phyloP scores from a whole-genome alignment of 2,329 filamentous ascomycete genomes.

The Talaromyces islandicus region DNA sequence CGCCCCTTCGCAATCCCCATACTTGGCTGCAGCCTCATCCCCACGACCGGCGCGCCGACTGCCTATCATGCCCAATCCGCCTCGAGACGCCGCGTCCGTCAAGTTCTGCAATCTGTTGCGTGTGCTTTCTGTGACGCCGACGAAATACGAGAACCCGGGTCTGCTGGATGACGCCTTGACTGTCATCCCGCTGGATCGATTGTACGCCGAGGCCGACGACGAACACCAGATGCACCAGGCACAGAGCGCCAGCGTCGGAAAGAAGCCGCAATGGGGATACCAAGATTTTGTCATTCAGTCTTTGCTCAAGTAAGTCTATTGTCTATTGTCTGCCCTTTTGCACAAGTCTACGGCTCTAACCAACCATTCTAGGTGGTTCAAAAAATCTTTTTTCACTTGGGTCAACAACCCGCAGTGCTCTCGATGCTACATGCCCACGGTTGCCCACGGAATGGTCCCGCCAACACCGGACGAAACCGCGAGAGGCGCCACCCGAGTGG shows the following conservation, averaged over 20 bases:
- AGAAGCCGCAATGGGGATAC: slow-evolving; percentile 88
- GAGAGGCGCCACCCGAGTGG: slow-evolving; percentile 78
- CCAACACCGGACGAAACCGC: slow-evolving; percentile 86
- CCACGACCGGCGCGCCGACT: slow-evolving; percentile 38
- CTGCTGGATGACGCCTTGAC: slow-evolving; percentile 86
- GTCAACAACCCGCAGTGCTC: slow-evolving; percentile 91
- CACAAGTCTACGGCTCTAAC: not conserved
- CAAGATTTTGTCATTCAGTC: slow-evolving; percentile 94
- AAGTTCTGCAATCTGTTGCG: slow-evolving; percentile 79
- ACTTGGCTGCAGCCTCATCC: slow-evolving; percentile 21
- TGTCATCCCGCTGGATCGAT: slow-evolving; percentile 78
- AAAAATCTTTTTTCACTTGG: slow-evolving; percentile 89
- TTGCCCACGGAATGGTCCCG: slow-evolving; percentile 74
- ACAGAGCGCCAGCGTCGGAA: slow-evolving; percentile 79
- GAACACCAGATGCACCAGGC: slow-evolving; percentile 82
- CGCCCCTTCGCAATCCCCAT: slow-evolving; percentile 34
- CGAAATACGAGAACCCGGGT: slow-evolving; percentile 94
- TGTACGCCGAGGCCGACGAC: slow-evolving; percentile 92
- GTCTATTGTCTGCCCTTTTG: too few relatives aligned
- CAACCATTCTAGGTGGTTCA: slow-evolving; percentile 73
- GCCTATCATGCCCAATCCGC: slow-evolving; percentile 68
- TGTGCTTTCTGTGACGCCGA: slow-evolving; percentile 79
- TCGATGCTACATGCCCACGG: slow-evolving; percentile 73
- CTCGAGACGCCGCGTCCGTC: slow-evolving; percentile 63
- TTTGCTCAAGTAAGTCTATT: slow-evolving; percentile 62